Conservation (phyloP, 139 green algal species). For the Chlamydomonas urium region DNA sequence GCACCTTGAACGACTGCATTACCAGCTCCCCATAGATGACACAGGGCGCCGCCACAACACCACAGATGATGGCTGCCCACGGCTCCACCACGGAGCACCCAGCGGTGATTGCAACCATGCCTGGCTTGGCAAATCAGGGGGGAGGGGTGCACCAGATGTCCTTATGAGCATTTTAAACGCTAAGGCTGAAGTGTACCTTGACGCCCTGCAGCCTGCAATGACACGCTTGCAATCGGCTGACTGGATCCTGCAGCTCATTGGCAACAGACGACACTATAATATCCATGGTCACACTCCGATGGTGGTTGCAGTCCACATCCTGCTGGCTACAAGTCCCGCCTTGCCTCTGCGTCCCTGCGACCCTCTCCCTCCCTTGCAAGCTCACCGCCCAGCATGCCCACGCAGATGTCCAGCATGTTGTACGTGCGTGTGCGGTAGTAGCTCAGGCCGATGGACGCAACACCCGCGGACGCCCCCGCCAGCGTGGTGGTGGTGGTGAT, state of each 20-base stretch:
- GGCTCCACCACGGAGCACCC: slow-evolving; percentile 43
- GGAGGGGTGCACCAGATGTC: too few species aligned
- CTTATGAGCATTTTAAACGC: too few species aligned
- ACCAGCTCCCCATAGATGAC: slow-evolving; percentile 24
- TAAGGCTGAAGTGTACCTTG: too few species aligned
- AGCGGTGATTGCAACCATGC: slow-evolving; percentile 13
- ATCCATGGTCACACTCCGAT: too few species aligned
- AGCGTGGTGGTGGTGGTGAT: slow-evolving; percentile 7
- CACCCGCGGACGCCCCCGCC: background rate
- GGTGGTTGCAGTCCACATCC: too few species aligned
- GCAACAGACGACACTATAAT: too few species aligned
- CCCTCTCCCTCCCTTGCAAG: too few species aligned
- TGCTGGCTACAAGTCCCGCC: too few species aligned
- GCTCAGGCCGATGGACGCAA: background rate
- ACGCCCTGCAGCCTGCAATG: too few species aligned
- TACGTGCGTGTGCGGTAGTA: slow-evolving; percentile 23
- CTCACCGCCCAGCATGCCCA: background rate
- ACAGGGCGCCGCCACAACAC: slow-evolving; percentile 24
- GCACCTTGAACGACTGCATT: slow-evolving; percentile 28
- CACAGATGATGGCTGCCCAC: slow-evolving; percentile 59
- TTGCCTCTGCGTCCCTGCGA: too few species aligned
- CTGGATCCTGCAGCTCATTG: too few species aligned
- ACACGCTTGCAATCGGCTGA: too few species aligned
- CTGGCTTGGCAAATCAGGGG: background rate
- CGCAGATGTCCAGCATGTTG: slow-evolving; percentile 25